Base-by-base conservation (phyloP, 2,329 filamentous ascomycete genomes). In the Colletotrichum somersetense region DNA sequence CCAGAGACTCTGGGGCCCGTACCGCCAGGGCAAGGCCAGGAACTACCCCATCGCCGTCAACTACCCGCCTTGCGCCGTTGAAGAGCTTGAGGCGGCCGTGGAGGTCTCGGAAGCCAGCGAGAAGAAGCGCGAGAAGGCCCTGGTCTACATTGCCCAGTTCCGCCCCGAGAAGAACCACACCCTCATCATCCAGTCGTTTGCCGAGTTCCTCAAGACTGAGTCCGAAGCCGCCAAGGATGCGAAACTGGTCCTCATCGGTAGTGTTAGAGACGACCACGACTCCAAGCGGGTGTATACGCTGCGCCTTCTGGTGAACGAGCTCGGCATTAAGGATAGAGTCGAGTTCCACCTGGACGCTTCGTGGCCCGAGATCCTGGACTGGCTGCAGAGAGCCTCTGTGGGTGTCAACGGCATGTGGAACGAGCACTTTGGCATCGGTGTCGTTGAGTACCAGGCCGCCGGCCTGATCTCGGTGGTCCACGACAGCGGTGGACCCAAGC, bases 391-490 rank as follows among this genome's bases (percentile, higher is more conserved):
- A 74, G 91, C 93, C 5, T 96, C 91, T 23, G 89, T 99, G 1
- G 96, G 96, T 62, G 95, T 97, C 40, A 99, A 99, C 77, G 94
- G 93, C 78, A 99, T 99, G 96, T 99, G 96, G 96, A 98, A 98
- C 80, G 96, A 99, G 84, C 96, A 99, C 81, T 99, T 99, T 80
- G 96, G 96, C 30, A 99, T 99, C 71, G 96, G 96, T 1, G 95
- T 98, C 20, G 96, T 99, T 52, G 96, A 99, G 85, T 99, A 98
- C 79, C 95, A 98, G 80, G 96, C 96, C 5, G 96, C 96, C 0
- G 96, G 96, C 1, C 85, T 99, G 70, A 95, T 99, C 69, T 91
- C 92, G 6, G 95, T 99, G 0, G 96, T 98, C 11, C 96, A 99
- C 78, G 87, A 98, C 81, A 96, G 93, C 62, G 96, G 96, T 11